phyloP scores from a whole-genome alignment of 73 alveolate species.

The Durusdinium trenchii region DNA sequence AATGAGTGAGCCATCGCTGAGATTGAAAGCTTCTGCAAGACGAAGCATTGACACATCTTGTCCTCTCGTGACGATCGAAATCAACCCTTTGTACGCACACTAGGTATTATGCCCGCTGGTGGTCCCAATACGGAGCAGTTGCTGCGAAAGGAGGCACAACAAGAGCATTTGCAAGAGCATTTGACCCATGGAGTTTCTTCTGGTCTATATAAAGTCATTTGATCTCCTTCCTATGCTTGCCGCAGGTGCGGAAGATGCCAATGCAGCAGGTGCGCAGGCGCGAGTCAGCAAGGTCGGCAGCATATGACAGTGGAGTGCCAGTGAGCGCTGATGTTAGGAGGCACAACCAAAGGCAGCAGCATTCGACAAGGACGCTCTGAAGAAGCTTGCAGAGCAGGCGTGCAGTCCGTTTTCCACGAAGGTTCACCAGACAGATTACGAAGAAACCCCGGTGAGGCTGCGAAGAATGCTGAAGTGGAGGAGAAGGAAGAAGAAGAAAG shows the following conservation, averaged over 20 bases:
- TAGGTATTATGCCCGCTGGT: constrained; percentile 93
- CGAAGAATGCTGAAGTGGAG: constrained; percentile 80
- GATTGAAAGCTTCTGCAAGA: background rate
- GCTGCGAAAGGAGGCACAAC: constrained; percentile 78
- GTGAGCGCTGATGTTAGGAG: constrained; percentile 31
- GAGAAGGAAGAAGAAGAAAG: constrained; percentile 52
- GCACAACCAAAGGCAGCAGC: constrained; percentile 89
- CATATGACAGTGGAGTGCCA: background rate
- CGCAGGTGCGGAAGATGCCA: constrained; percentile 36
- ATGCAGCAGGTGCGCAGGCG: constrained; percentile 57
- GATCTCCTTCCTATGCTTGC: background rate
- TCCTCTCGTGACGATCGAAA: background rate
- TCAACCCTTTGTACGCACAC: background rate
- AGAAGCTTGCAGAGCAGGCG: constrained; percentile 87
- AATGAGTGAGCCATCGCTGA: constrained; percentile 37
- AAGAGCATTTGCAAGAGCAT: no score
- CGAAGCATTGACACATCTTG: background rate
- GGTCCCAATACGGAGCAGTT: constrained; percentile 91
- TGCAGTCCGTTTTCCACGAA: background rate
- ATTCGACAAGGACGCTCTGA: constrained; percentile 86
- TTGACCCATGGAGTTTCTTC: background rate
- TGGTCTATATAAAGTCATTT: background rate
- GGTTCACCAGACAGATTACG: background rate
- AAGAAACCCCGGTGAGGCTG: constrained; percentile 28
- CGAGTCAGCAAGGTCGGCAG: no score